Evolutionary conservation across 768 basidiomycete species (phyloP), one percentile per base, ranked within the genome.

Genomic region (Boletus huronensis): DNA sequence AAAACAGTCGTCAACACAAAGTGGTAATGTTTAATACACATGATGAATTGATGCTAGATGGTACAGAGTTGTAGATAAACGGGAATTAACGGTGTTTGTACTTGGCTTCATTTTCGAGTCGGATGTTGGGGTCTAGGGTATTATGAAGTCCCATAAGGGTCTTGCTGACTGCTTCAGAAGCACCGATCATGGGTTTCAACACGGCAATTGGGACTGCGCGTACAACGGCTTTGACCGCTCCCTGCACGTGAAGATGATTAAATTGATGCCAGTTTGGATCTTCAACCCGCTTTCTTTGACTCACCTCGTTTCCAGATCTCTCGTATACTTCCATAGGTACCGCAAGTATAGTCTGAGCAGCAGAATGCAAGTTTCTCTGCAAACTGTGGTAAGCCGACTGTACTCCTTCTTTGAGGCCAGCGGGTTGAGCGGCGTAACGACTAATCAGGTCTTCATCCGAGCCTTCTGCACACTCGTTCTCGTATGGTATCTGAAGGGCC

Each of bases 311-410:
- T 8, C 93, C 92, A 10, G 93, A 90, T 55, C 90, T 79, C 72
- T 99, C 97, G 62, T 98, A 96, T 11, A 98, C 93, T 70, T 98
- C 97, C 96, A 98, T 98, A 1, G 97, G 97, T 1, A 99, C 93
- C 1, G 97, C 96, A 35, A 99, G 80, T 57, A 99, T 98, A 0
- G 97, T 99, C 74, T 99, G 96, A 25, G 96, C 97, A 26, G 97
- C 97, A 40, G 90, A 91, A 62, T 86, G 88, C 57, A 99, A 70
- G 71, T 98, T 98, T 65, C 76, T 84, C 49, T 82, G 84, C 63
- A 99, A 70, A 64, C 92, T 95, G 67, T 79, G 83, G 70, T 98
- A 98, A n/a, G 95, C 97, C 0, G 84, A 85, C 58, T 93, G 84
- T 32, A 99, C 77, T 16, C 97, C 97, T 65, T 98, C 93, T 62